Conservation (phyloP, 768 basidiomycete genomes). For the Xerocomellus dryophilus region DNA sequence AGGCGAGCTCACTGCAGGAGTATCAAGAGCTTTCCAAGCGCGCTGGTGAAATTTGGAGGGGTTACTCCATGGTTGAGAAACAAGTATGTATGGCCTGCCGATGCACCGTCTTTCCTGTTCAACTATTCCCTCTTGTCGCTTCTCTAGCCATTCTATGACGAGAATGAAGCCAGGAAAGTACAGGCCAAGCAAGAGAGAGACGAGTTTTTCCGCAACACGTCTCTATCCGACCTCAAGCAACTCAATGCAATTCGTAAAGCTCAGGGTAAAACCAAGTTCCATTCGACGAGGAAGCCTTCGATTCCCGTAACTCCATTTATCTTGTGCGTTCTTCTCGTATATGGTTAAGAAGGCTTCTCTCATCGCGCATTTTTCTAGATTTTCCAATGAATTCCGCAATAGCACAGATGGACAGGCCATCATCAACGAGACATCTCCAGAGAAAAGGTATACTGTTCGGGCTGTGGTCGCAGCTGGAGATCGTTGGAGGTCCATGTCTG, state of each 20-base stretch:
- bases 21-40: constrained; percentile 13
- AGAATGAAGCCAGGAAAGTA: constrained; percentile 10
- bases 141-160: constrained; percentile 30
- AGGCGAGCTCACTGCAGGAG: background rate
- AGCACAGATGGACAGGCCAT: constrained; percentile 15
- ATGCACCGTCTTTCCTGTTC: background rate
- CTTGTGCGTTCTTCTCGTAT: constrained; percentile 17
- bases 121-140: background rate
- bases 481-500: constrained; percentile 33
- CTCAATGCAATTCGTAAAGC: constrained; percentile 34
- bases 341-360: background rate
- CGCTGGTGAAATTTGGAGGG: constrained; percentile 30
- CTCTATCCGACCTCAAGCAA: constrained; percentile 19
- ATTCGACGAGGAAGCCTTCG: background rate
- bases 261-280: constrained; percentile 23
- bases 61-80: constrained; percentile 34
- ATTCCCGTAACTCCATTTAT: constrained; percentile 20
- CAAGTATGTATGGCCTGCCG: constrained; percentile 26
- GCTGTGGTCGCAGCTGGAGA: constrained; percentile 16
- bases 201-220: constrained; percentile 28
- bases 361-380: constrained; percentile 13
- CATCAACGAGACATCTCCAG: constrained; percentile 5
- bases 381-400: constrained; percentile 17
- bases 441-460: background rate
- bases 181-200: constrained; percentile 21